These are phyloP conservation scores for Nannizzia gypsea DNA, from an alignment of 2,329 filamentous ascomycete genomes.

Conservation along the genomic window DNA sequence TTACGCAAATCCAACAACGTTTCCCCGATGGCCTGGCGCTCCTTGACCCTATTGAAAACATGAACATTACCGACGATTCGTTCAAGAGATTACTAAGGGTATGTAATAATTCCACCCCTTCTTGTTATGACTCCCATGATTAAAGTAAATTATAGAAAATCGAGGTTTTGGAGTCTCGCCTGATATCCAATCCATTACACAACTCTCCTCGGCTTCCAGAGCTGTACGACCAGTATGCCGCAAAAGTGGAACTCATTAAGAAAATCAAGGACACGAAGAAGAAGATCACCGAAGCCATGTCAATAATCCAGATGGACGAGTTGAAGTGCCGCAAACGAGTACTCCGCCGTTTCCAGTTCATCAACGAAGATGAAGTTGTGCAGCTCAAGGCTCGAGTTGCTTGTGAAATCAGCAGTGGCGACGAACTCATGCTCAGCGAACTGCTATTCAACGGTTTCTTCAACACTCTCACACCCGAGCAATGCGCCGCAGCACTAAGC, in stretches of 20 bases:
- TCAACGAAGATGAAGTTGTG: constrained; percentile 89
- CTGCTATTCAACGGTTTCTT: constrained; percentile 96
- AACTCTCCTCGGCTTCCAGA: constrained; percentile 73
- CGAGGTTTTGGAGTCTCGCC: constrained; percentile 82
- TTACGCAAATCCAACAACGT: constrained; percentile 69
- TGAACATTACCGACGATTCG: constrained; percentile 81
- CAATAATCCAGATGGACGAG: constrained; percentile 87
- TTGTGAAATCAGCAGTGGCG: constrained; percentile 93
- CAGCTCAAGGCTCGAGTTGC: constrained; percentile 94
- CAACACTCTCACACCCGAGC: constrained; percentile 82
- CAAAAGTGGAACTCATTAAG: constrained; percentile 62
- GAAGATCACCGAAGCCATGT: constrained; percentile 70
- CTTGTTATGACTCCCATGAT: constrained; percentile 10
- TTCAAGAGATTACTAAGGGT: constrained; percentile 79
- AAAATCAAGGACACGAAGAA: constrained; percentile 84
- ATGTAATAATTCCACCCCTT: constrained; percentile 18
- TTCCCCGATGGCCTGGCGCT: constrained; percentile 88
- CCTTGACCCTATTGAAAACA: constrained; percentile 88
- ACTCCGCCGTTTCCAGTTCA: constrained; percentile 83
- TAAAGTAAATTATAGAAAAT: constrained; percentile 57
- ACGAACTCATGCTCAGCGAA: constrained; percentile 86
- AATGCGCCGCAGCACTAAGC: constrained; percentile 73
- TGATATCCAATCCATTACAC: constrained; percentile 82
- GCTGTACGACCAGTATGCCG: constrained; percentile 75
- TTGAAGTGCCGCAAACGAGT: constrained; percentile 93